Percentiles rank a stretch among this genome's conserved stretches.
Conservation (phyloP, 2,329 filamentous ascomycete species). For the Cordyceps farinosa region DNA sequence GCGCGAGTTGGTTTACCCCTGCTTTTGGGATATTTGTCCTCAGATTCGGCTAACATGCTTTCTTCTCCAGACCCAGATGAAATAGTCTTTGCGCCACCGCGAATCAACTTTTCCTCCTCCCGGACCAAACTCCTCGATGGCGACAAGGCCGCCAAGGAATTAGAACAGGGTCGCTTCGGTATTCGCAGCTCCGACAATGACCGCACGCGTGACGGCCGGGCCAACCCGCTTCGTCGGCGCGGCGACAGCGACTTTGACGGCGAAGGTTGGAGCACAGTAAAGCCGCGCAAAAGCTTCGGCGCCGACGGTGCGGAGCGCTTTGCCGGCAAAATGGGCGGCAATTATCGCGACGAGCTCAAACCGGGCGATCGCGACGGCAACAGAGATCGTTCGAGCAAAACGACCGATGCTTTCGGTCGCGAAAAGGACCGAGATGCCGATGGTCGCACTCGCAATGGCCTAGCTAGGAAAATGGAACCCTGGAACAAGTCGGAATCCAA, state of each 20-base stretch:
- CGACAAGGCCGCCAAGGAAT: conserved; percentile 51
- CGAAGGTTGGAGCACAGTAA: conserved; percentile 72
- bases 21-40: neutral
- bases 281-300: conserved; percentile 70
- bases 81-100: conserved; percentile 79
- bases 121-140: conserved; percentile 55
- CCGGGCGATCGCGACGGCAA: conserved; percentile 53
- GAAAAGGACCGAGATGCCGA: conserved; percentile 54
- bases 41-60: conserved; percentile 4
- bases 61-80: conserved; percentile 63
- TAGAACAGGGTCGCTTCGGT: conserved; percentile 57
- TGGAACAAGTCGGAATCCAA: conserved; percentile 65
- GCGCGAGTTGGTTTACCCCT: conserved; percentile 46
- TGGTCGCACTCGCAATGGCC: conserved; percentile 59
- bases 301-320: conserved; percentile 70
- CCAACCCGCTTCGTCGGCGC: conserved; percentile 49
- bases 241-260: conserved; percentile 56
- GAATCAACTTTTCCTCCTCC: conserved; percentile 76
- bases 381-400: conserved; percentile 45
- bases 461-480: conserved; percentile 64
- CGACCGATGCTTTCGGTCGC: conserved; percentile 47
- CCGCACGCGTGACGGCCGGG: conserved; percentile 46
- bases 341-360: conserved; percentile 40
- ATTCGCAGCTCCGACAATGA: conserved; percentile 53
- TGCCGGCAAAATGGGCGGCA: conserved; percentile 60